Base-by-base conservation (phyloP, 2,329 filamentous ascomycete species). In the Colletotrichum higginsianum region DNA sequence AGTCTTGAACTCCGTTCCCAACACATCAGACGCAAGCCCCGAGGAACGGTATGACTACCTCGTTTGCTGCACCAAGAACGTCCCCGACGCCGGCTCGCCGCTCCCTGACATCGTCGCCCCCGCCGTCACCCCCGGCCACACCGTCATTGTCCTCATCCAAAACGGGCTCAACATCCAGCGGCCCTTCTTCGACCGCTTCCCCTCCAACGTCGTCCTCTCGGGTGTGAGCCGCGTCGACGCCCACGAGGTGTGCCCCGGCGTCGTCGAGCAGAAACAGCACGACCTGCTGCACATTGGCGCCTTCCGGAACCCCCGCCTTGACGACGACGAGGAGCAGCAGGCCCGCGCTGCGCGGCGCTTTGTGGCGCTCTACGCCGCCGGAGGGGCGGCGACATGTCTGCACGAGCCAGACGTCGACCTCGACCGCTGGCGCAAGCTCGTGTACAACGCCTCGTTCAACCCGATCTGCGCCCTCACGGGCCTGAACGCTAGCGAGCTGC, bases 91-190 rank as follows among this genome's bases (percentile, higher is more conserved):
- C 9, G 79, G 81, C 1, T 88, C 89, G 0, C 82, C 80, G 0
- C 78, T 87, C 0, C 76, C 82, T 49, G 84, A 88, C 1, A 77
- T 90, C 42, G 85, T 91, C 35, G 75, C 77, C 0, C 86, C 87
- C 0, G 88, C 87, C 2, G 79, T 91, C 1, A 87, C 85, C 0
- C 82, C 84, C 0, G 82, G 81, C 2, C 80, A 84, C 30, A 90
- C 89, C 0, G 82, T 82, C 38, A 86, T 92, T 55, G 82, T 91
- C 0, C 83, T 92, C 8, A 80, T 89, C 6, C 90, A 92, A 73
- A 92, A 92, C 75, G 90, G 90, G 0, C 79, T 91, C n/a, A 89
- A 91, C 75, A 91, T 91, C 72, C 88, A 91, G 73, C 84, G 83
- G 52, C 87, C 88, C 0, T 76, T 91, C 23, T 76, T 87, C 21